Evolutionary conservation across 257 asterid species (phyloP).

Genomic region (Capsicum rhomboideum): DNA sequence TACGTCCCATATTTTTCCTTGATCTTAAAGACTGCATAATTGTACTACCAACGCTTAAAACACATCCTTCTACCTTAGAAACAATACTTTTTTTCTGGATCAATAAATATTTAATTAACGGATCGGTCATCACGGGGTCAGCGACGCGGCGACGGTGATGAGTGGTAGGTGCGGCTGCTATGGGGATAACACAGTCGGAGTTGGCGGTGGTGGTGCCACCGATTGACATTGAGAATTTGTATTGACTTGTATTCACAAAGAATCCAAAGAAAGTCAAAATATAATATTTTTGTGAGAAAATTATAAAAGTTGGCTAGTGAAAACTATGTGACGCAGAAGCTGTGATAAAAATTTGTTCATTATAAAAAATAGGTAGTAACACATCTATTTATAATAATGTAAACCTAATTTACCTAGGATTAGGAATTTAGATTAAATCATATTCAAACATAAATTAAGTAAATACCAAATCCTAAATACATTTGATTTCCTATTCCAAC

Average conservation of each 20-base stretch:
- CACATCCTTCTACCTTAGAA: too few species aligned
- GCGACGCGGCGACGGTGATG: slow-evolving; percentile 71
- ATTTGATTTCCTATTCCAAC: too few species aligned
- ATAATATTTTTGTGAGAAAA: neutral
- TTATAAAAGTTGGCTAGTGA: neutral
- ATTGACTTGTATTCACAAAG: neutral
- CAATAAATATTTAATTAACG: neutral
- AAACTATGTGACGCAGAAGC: too few species aligned
- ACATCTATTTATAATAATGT: too few species aligned
- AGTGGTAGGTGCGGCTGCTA: slow-evolving; percentile 2
- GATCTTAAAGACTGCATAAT: slow-evolving; percentile 17
- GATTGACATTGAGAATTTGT: slow-evolving; percentile 34
- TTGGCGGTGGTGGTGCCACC: slow-evolving; percentile 29
- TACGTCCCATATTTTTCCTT: slow-evolving; percentile 46
- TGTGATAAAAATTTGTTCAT: too few species aligned
- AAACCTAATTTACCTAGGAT: too few species aligned
- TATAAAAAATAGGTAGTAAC: too few species aligned
- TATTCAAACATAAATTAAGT: too few species aligned
- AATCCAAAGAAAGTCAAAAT: neutral
- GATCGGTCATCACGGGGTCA: slow-evolving; percentile 20
- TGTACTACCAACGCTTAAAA: too few species aligned
- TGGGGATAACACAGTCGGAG: neutral
- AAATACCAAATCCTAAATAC: too few species aligned
- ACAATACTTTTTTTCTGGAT: too few species aligned
- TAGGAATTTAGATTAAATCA: too few species aligned